phyloP scores from a whole-genome alignment of 768 basidiomycete species.

The Suillus lakei region DNA sequence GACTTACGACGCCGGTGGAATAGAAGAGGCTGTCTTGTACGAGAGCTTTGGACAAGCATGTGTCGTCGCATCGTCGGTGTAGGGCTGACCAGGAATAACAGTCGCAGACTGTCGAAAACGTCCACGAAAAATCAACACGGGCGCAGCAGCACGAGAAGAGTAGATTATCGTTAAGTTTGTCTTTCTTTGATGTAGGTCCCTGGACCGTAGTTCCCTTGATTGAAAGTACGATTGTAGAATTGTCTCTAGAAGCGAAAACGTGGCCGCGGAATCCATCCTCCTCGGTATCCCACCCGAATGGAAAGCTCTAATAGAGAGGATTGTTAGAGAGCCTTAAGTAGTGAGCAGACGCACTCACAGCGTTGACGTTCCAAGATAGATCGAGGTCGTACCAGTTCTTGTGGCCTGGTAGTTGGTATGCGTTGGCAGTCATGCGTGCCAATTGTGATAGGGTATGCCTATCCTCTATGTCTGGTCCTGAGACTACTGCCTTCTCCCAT shows the following conservation, averaged over 20 bases:
- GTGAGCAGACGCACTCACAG: slow-evolving; percentile 35
- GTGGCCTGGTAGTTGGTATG: slow-evolving; percentile 75
- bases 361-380: slow-evolving; percentile 64
- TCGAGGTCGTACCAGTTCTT: slow-evolving; percentile 86
- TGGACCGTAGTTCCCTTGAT: slow-evolving; percentile 90
- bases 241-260: slow-evolving; percentile 79
- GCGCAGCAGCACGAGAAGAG: slow-evolving; percentile 95
- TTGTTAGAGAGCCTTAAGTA: slow-evolving; percentile 5
- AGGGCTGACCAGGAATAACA: slow-evolving; percentile 64
- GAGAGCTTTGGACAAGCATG: slow-evolving; percentile 83
- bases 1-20: slow-evolving; percentile 78
- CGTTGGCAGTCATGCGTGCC: slow-evolving; percentile 88
- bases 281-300: slow-evolving; percentile 74
- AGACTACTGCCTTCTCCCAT: slow-evolving; percentile 72
- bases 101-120: slow-evolving; percentile 83
- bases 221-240: slow-evolving; percentile 82
- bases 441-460: slow-evolving; percentile 80
- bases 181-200: slow-evolving; percentile 87
- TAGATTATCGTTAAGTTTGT: slow-evolving; percentile 92
- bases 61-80: slow-evolving; percentile 74
- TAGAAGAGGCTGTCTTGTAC: slow-evolving; percentile 93
- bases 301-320: slow-evolving; percentile 68
- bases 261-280: slow-evolving; percentile 88
- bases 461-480: slow-evolving; percentile 81
- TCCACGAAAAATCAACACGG: slow-evolving; percentile 85